These are phyloP conservation scores for Hypoxylon sp. DNA, from an alignment of 2,329 filamentous ascomycete species.

Conservation along the genomic window DNA sequence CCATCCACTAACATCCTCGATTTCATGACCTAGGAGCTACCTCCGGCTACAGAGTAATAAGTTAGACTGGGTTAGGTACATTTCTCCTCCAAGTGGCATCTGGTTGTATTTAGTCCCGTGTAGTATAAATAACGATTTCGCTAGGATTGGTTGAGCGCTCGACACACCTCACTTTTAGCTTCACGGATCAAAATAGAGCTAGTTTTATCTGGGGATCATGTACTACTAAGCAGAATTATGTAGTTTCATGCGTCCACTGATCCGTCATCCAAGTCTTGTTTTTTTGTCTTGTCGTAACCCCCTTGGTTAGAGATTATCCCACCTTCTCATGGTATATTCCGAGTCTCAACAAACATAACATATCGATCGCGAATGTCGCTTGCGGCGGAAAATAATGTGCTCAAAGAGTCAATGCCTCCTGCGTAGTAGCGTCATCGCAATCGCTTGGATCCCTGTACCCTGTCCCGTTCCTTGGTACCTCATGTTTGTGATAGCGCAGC, in stretches of 20 bases:
- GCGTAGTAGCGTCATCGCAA: conserved; percentile 38
- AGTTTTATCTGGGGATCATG: background rate
- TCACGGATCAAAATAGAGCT: conserved; percentile 4
- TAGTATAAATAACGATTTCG: conserved; percentile 14
- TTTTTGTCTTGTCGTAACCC: conserved; percentile 10
- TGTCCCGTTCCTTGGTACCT: conserved; percentile 37
- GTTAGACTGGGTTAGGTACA: background rate
- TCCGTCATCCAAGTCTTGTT: background rate
- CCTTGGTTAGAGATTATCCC: conserved; percentile 9
- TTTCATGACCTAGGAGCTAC: conserved; percentile 1
- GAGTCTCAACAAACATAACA: conserved; percentile 1
- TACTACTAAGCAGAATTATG: background rate
- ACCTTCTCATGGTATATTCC: conserved; percentile 14
- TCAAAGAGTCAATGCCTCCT: conserved; percentile 30
- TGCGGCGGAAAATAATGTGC: conserved; percentile 42
- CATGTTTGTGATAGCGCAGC: conserved; percentile 40
- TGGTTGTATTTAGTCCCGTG: conserved; percentile 6
- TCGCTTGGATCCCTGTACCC: conserved; percentile 36
- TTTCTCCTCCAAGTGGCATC: conserved; percentile 5
- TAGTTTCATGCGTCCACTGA: conserved; percentile 1
- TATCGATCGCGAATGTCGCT: conserved; percentile 37
- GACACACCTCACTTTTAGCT: conserved; percentile 8
- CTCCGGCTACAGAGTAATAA: background rate
- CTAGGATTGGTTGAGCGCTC: conserved; percentile 8
- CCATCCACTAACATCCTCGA: conserved; percentile 22